Conservation (phyloP, 2,329 filamentous ascomycete species). For the Fusarium papillatum region DNA sequence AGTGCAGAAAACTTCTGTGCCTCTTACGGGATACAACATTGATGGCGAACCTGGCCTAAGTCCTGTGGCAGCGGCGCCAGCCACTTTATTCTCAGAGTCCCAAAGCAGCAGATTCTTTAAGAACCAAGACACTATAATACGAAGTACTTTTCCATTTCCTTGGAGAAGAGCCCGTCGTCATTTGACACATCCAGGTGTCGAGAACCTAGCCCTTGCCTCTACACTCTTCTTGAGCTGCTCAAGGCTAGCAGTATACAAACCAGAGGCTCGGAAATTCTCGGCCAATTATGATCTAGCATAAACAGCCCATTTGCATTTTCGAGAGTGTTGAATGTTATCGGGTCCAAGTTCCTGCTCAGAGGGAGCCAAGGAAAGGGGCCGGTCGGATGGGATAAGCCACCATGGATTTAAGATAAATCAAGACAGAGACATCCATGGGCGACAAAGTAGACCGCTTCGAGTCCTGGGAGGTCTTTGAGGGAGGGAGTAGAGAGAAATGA, state of each 20-base stretch:
- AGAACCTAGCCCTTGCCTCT: background rate
- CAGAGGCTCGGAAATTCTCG: rapidly evolving
- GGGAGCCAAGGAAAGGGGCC: background rate
- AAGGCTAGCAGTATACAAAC: background rate
- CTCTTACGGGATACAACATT: too few species aligned
- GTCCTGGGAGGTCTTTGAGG: background rate
- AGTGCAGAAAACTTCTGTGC: too few species aligned
- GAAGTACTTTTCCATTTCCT: background rate
- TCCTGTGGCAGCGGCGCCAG: too few species aligned
- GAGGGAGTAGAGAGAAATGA: background rate
- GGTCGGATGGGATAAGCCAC: background rate
- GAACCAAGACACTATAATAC: background rate
- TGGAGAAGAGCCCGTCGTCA: background rate
- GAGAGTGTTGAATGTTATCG: background rate
- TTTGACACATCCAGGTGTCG: background rate
- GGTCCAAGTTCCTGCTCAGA: background rate
- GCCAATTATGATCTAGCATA: rapidly evolving
- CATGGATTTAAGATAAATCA: background rate
- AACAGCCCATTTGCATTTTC: background rate
- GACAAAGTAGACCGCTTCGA: too few species aligned
- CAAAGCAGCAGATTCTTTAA: too few species aligned
- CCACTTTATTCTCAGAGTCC: too few species aligned
- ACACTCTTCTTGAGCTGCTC: background rate
- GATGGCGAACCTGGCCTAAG: too few species aligned
- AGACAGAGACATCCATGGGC: background rate